Percentiles rank a stretch among this genome's conserved stretches.
phyloP scores from a whole-genome alignment of 2,329 filamentous ascomycete species.

The Pseudogymnoascus sp. region DNA sequence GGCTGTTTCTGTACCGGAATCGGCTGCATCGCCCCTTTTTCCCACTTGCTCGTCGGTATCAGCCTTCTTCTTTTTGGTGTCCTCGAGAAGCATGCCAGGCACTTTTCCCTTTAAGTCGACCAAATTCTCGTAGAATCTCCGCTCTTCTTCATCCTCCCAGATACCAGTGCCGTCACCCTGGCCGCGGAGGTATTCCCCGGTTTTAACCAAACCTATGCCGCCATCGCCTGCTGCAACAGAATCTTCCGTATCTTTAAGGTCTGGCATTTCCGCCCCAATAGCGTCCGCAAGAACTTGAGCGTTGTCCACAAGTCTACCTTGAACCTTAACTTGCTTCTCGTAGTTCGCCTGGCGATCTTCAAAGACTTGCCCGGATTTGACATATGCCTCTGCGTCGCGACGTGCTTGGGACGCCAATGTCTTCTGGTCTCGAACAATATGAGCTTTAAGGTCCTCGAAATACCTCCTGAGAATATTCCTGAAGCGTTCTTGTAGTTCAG shows the following conservation, averaged over 20 bases:
- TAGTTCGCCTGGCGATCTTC: slow-evolving; percentile 95
- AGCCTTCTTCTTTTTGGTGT: slow-evolving; percentile 85
- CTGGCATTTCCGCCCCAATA: slow-evolving; percentile 86
- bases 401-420: slow-evolving; percentile 77
- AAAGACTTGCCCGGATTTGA: slow-evolving; percentile 96
- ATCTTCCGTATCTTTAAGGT: slow-evolving; percentile 76
- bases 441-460: slow-evolving; percentile 84
- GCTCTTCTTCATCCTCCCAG: slow-evolving; percentile 97
- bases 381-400: slow-evolving; percentile 94
- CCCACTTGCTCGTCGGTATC: slow-evolving; percentile 76
- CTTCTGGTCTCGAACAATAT: slow-evolving; percentile 87
- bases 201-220: slow-evolving; percentile 86
- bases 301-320: slow-evolving; percentile 83
- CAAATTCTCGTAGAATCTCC: slow-evolving; percentile 95
- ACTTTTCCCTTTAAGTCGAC: slow-evolving; percentile 94
- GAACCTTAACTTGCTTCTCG: slow-evolving; percentile 84
- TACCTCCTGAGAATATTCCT: slow-evolving; percentile 78
- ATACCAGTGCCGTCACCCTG: slow-evolving; percentile 88
- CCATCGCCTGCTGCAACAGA: slow-evolving; percentile 57
- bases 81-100: slow-evolving; percentile 84
- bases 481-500: slow-evolving; percentile 78
- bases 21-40: slow-evolving; percentile 56
- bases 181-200: slow-evolving; percentile 83
- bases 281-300: slow-evolving; percentile 86
- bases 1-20: slow-evolving; percentile 35